Base-by-base conservation (phyloP, 2,329 filamentous ascomycete species). In the Leptographium galeiforme region DNA sequence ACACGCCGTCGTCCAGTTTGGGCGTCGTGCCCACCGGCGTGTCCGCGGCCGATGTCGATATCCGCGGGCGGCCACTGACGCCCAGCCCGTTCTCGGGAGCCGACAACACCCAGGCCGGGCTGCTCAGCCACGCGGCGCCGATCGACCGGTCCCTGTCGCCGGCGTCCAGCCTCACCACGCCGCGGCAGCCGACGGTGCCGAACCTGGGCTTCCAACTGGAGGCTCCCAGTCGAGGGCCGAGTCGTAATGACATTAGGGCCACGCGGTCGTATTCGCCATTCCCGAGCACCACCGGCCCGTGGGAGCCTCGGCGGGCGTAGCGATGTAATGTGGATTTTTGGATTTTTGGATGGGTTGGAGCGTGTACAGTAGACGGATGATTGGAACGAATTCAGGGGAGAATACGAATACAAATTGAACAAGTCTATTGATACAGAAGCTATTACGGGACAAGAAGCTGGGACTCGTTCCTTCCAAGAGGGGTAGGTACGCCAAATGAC, bases 11-110 rank as follows among this genome's bases (percentile, higher is more conserved):
- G 4, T 34, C 40, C 4, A 51, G 48, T 16, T 53, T 51, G 8
- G 45, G 19, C 5, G 52, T 52, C 7, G 55, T 56, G 25, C 45
- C 48, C 19, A 56, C 53, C 39, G 54, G 54, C 19, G 18, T 56
- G 16, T 44, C 54, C 6, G n/a, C 45, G 39, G 8, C 45, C 14
- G 45, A 34, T 30, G n/a, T 36, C 14, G 45, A 34, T 30, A n/a
- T 36, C 46, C 11, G 33, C 46, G 45, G 16, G 1, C 45, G 30
- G 32, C 45, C 38, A 2, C 25, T 33, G 36, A 44, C 49, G 30
- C 39, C 49, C 32, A 44, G 19, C 40, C 34, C 38, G n/a, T 38
- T 18, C 4, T 16, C 8, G 13, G 19, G 33, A 10, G n/a, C 1
- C 11, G 40, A 4, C 18, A 33, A 32, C 13, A n/a, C 16, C 32